phyloP scores from a whole-genome alignment of 257 asterid genomes.

The Solanum pimpinellifolium region DNA sequence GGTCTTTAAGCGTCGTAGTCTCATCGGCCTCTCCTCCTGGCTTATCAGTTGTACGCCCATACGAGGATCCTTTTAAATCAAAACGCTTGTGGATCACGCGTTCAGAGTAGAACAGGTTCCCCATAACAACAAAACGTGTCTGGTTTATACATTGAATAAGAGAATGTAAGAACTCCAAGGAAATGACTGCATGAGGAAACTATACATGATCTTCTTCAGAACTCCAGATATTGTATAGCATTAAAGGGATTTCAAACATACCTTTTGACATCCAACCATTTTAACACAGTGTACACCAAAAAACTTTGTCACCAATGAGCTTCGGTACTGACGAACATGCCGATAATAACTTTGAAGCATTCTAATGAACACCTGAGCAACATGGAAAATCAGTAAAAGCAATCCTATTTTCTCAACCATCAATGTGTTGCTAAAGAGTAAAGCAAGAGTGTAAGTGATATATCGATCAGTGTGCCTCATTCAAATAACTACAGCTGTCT shows the following conservation, averaged over 20 bases:
- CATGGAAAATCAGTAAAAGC: not conserved
- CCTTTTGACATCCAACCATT: constrained; percentile 18
- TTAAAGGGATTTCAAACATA: not conserved
- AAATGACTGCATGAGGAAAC: not conserved
- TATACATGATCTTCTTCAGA: not conserved
- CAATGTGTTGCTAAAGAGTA: not conserved
- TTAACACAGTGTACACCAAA: constrained; percentile 18
- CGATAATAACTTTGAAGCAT: constrained; percentile 15
- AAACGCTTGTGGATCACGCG: constrained; percentile 67
- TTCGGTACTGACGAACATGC: constrained; percentile 8
- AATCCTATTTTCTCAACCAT: not conserved
- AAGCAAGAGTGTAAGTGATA: not conserved
- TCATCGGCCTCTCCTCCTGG: constrained; percentile 60
- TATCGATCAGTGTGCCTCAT: not conserved
- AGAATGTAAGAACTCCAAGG: not conserved
- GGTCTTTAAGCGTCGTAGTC: constrained; percentile 80
- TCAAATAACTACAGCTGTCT: not conserved
- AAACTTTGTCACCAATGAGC: constrained; percentile 16
- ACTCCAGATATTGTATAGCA: not conserved
- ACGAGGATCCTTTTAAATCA: constrained; percentile 76
- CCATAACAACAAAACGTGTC: constrained; percentile 65
- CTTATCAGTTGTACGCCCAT: constrained; percentile 67
- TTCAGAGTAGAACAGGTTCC: constrained; percentile 76
- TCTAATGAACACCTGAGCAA: constrained; percentile 12
- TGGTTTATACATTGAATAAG: not conserved